Evolutionary conservation across 768 basidiomycete species (phyloP).

Genomic region (Lactarius indigo): DNA sequence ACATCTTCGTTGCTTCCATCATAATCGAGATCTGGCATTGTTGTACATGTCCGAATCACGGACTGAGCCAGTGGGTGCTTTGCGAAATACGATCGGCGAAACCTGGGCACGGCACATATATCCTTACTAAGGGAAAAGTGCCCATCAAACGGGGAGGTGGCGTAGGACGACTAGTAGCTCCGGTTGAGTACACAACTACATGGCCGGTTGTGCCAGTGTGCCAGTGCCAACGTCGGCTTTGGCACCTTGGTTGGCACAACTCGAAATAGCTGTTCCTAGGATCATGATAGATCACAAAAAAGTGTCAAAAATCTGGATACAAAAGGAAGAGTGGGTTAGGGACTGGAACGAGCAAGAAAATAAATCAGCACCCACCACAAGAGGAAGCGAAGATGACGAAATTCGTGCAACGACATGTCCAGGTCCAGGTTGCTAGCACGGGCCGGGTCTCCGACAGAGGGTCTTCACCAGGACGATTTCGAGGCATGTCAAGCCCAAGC

Average conservation of each 20-base stretch:
- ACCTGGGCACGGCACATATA: background rate
- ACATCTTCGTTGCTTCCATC: background rate
- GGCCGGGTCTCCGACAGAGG: background rate
- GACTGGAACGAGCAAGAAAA: background rate
- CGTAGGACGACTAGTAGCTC: background rate
- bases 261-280: background rate
- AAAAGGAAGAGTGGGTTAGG: background rate
- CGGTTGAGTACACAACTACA: background rate
- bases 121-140: background rate
- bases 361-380: too few relatives aligned
- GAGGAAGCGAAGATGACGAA: background rate
- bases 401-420: background rate
- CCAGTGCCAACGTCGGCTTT: background rate
- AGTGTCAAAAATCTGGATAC: background rate
- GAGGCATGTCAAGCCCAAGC: conserved; percentile 4
- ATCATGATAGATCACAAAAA: background rate
- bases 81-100: background rate
- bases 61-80: background rate
- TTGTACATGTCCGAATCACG: background rate
- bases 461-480: background rate
- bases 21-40: background rate
- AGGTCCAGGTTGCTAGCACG: background rate
- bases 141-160: background rate
- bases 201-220: background rate
- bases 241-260: background rate